Conservation (phyloP, 2,329 filamentous ascomycete genomes). For the Colletotrichum spaethianum region DNA sequence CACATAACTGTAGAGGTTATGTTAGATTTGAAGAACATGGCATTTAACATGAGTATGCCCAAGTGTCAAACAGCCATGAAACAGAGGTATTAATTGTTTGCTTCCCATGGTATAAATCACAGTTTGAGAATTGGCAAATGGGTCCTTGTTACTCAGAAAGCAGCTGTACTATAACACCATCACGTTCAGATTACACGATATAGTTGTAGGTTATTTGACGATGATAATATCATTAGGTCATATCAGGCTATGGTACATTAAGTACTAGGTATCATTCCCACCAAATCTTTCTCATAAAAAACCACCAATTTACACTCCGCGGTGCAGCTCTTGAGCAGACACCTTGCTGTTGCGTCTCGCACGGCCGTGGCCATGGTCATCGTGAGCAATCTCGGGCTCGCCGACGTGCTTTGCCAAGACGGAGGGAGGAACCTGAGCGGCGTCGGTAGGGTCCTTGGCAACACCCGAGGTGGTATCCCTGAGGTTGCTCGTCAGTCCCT, state of each 20-base stretch:
- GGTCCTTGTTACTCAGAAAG: too few relatives aligned
- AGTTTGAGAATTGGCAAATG: too few relatives aligned
- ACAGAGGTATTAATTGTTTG: too few relatives aligned
- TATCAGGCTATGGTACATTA: conserved; percentile 33
- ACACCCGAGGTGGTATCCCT: conserved; percentile 35
- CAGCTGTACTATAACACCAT: too few relatives aligned
- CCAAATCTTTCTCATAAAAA: conserved; percentile 1
- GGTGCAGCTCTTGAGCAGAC: conserved; percentile 63
- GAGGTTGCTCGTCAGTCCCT: conserved; percentile 35
- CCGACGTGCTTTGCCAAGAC: conserved; percentile 64
- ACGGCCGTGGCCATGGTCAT: conserved; percentile 58
- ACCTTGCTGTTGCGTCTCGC: conserved; percentile 61
- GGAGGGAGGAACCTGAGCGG: conserved; percentile 71
- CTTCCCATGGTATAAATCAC: too few relatives aligned
- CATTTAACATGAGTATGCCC: too few relatives aligned
- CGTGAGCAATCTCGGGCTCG: conserved; percentile 61
- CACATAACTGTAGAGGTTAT: too few relatives aligned
- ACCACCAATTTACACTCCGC: conserved; percentile 56
- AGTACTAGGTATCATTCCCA: conserved; percentile 33
- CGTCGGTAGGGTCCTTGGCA: conserved; percentile 66
- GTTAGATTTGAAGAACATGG: too few relatives aligned
- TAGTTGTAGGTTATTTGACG: background rate
- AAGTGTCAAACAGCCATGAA: too few relatives aligned
- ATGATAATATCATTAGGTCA: conserved; percentile 35
- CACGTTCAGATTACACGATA: too few relatives aligned